phyloP scores from a whole-genome alignment of 1,284 basidiomycete genomes.

The Cystobasidiaceae sp. region DNA sequence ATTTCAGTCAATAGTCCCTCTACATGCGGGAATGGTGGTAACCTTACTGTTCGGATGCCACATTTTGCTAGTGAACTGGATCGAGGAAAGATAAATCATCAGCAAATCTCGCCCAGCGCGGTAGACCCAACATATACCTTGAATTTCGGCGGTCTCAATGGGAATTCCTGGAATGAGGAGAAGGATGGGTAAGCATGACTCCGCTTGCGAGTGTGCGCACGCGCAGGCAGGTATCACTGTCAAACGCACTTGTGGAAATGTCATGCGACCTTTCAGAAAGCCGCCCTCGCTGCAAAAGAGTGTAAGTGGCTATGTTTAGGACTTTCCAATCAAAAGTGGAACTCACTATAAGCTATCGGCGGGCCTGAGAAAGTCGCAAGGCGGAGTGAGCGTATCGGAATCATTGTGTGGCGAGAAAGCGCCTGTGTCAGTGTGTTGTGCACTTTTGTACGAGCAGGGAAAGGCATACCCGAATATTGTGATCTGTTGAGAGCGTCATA shows the following conservation, averaged over 20 bases:
- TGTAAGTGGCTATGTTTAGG: no score
- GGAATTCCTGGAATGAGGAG: constrained; percentile 59
- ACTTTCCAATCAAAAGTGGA: neutral
- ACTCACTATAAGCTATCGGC: constrained; percentile 81
- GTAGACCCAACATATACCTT: constrained; percentile 49
- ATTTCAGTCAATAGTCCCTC: no score
- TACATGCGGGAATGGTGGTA: neutral
- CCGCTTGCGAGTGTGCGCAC: no score
- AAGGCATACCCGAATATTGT: constrained; percentile 41
- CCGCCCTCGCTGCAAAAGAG: constrained; percentile 74
- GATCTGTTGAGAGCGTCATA: constrained; percentile 18
- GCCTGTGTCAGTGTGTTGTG: no score
- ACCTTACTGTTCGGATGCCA: constrained; percentile 95
- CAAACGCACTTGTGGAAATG: constrained; percentile 62
- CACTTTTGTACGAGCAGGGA: no score
- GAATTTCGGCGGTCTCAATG: constrained; percentile 90
- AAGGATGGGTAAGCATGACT: neutral
- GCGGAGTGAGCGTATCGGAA: no score
- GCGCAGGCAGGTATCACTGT: no score
- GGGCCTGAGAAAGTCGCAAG: constrained; percentile 55
- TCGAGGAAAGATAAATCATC: neutral
- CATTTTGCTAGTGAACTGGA: constrained; percentile 79
- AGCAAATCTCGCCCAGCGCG: no score
- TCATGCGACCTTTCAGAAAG: constrained; percentile 79
- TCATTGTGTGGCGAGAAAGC: no score